Conservation (phyloP, 2,329 filamentous ascomycete genomes). For the Bipolaris oryzae region DNA sequence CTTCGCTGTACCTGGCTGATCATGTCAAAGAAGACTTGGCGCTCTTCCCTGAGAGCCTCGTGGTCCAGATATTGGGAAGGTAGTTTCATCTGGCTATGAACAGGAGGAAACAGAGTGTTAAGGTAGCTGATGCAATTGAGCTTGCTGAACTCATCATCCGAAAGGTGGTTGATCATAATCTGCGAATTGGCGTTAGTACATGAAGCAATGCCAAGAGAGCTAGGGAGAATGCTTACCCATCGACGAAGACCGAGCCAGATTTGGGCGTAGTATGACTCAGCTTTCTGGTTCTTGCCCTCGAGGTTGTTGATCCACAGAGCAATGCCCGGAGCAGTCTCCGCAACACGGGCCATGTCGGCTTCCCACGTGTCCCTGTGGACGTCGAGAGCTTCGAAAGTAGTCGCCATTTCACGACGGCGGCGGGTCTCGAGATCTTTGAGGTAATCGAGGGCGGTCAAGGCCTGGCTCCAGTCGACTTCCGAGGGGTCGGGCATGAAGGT, state of each 20-base stretch:
- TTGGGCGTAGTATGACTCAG: conserved; percentile 59
- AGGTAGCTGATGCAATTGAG: conserved; percentile 71
- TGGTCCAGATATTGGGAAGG: conserved; percentile 61
- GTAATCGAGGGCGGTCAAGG: conserved; percentile 69
- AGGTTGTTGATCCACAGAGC: conserved; percentile 62
- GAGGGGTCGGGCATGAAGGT: conserved; percentile 63
- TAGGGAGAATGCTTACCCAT: conserved; percentile 59
- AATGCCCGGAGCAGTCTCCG: conserved; percentile 60
- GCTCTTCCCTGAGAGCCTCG: conserved; percentile 60
- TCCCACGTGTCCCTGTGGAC: conserved; percentile 57
- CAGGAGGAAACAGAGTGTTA: conserved; percentile 69
- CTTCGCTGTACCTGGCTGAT: conserved; percentile 64
- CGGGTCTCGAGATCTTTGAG: conserved; percentile 67
- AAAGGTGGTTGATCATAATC: conserved; percentile 70
- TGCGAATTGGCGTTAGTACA: conserved; percentile 33
- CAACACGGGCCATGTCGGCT: conserved; percentile 55
- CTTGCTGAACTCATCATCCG: conserved; percentile 66
- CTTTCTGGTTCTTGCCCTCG: conserved; percentile 50
- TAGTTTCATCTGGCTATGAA: conserved; percentile 42
- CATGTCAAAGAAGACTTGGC: conserved; percentile 67
- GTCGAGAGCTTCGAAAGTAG: conserved; percentile 60
- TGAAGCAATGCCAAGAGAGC: not conserved
- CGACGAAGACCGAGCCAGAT: conserved; percentile 66
- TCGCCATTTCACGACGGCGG: conserved; percentile 62
- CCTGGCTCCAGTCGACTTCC: conserved; percentile 68